Evolutionary conservation across 1,139 yeast species (phyloP).

Genomic region (Torulaspora pretoriensis): DNA sequence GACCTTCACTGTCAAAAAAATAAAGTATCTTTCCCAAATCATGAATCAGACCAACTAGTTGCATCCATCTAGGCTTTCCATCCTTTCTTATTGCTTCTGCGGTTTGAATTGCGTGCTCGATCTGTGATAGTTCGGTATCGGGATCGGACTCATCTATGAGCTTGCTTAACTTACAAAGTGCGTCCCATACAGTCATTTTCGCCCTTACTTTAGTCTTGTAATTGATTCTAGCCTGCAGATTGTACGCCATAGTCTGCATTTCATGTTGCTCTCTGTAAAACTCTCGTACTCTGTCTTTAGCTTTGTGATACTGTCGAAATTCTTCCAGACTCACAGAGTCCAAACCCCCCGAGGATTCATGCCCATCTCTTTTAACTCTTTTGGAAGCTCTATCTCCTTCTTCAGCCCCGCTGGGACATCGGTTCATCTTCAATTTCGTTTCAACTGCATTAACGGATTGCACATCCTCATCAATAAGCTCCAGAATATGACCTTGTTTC

Average conservation of each 20-base stretch:
- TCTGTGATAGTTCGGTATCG: slow-evolving; percentile 69
- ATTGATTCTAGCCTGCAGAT: slow-evolving; percentile 65
- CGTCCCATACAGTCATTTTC: slow-evolving; percentile 69
- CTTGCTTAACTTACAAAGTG: slow-evolving; percentile 56
- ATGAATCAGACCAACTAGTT: slow-evolving; percentile 66
- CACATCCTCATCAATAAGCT: slow-evolving; percentile 41
- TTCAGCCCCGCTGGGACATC: slow-evolving; percentile 1
- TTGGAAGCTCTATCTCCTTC: slow-evolving; percentile 8
- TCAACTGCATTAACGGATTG: slow-evolving; percentile 40
- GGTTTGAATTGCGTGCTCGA: slow-evolving; percentile 71
- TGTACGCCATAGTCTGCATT: slow-evolving; percentile 68
- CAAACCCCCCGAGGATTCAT: slow-evolving; percentile 5
- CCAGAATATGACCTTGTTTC: slow-evolving; percentile 34
- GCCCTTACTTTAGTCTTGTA: slow-evolving; percentile 64
- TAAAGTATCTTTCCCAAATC: slow-evolving; percentile 67
- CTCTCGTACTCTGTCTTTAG: slow-evolving; percentile 62
- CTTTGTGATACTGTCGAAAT: slow-evolving; percentile 65
- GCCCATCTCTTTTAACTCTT: slow-evolving; percentile 8
- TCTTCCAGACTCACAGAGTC: slow-evolving; percentile 35
- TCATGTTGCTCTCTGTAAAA: slow-evolving; percentile 68
- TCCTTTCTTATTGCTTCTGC: slow-evolving; percentile 71
- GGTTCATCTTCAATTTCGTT: slow-evolving; percentile 23
- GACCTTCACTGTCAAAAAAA: slow-evolving; percentile 68
- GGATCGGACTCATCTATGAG: slow-evolving; percentile 70
- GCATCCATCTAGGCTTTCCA: slow-evolving; percentile 72